Conservation (phyloP, 2,329 filamentous ascomycete species). For the Phyllosticta citriasiana region DNA sequence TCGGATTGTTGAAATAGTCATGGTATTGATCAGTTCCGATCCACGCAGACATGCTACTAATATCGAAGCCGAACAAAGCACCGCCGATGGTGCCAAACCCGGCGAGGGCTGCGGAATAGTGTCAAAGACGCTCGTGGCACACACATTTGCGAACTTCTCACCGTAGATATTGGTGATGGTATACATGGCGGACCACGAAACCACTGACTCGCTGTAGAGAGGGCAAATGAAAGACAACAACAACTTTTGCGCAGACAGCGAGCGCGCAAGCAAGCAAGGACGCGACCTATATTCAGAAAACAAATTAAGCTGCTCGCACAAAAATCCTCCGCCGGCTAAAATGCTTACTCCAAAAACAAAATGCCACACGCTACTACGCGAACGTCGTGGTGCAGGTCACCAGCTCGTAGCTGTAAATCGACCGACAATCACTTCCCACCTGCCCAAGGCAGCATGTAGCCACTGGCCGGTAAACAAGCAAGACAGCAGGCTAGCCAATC, state of each 20-base stretch:
- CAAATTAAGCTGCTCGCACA: neutral
- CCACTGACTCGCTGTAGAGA: neutral
- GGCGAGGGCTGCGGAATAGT: neutral
- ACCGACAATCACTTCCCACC: neutral
- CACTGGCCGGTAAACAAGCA: neutral
- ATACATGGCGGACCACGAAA: conserved; percentile 1
- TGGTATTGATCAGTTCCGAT: conserved; percentile 38
- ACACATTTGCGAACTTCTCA: neutral
- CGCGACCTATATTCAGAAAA: neutral
- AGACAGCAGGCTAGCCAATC: neutral
- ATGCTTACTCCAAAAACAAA: neutral
- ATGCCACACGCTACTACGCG: neutral
- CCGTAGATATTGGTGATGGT: conserved; percentile 9
- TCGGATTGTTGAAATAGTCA: conserved; percentile 42
- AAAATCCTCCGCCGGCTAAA: neutral
- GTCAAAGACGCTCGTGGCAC: neutral
- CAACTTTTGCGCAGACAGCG: neutral
- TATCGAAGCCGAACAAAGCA: conserved; percentile 69
- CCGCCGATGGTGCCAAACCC: conserved; percentile 50
- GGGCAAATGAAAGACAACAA: neutral
- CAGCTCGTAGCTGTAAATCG: neutral
- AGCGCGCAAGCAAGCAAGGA: neutral
- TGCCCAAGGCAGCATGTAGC: neutral
- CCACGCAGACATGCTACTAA: conserved; percentile 45
- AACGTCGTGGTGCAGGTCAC: neutral